Evolutionary conservation across 345 rosid species (phyloP).

Genomic region (Murraya koenigii): DNA sequence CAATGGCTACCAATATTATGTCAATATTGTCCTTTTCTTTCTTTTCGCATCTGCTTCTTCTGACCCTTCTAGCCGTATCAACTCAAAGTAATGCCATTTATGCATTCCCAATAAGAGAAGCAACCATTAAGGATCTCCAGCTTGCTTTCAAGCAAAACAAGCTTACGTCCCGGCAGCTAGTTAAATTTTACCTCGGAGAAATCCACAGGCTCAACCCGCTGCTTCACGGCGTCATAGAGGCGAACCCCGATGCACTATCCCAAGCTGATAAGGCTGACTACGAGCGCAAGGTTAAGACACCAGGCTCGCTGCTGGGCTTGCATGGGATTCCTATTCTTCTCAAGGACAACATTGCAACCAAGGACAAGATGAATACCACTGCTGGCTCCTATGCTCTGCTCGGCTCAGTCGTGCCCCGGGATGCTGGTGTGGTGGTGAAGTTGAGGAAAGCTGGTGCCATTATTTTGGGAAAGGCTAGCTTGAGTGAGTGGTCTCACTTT

Average conservation of each 20-base stretch:
- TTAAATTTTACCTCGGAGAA: conserved; percentile 7
- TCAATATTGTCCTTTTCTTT: background rate
- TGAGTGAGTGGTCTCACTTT: conserved; percentile 52
- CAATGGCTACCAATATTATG: background rate
- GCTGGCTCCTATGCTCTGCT: conserved; percentile 50
- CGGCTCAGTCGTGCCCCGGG: conserved; percentile 38
- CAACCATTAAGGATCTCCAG: background rate
- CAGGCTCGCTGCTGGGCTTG: conserved; percentile 21
- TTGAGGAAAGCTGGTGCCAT: conserved; percentile 51
- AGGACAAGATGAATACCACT: conserved; percentile 51
- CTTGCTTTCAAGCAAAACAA: background rate
- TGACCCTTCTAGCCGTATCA: background rate
- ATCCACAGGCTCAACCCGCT: conserved; percentile 4
- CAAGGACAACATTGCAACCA: conserved; percentile 55
- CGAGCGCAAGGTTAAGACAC: conserved; percentile 22
- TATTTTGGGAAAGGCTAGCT: conserved; percentile 55
- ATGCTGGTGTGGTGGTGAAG: conserved; percentile 47
- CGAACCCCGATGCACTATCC: conserved; percentile 10
- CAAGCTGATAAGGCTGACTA: conserved; percentile 19
- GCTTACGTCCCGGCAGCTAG: background rate
- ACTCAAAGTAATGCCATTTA: background rate
- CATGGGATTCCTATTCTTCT: conserved; percentile 58
- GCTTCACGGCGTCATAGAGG: conserved; percentile 8
- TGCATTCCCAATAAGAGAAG: background rate
- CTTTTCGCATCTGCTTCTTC: background rate